Base-by-base conservation (phyloP, 805 yeast species). In the Ogataea neopini region DNA sequence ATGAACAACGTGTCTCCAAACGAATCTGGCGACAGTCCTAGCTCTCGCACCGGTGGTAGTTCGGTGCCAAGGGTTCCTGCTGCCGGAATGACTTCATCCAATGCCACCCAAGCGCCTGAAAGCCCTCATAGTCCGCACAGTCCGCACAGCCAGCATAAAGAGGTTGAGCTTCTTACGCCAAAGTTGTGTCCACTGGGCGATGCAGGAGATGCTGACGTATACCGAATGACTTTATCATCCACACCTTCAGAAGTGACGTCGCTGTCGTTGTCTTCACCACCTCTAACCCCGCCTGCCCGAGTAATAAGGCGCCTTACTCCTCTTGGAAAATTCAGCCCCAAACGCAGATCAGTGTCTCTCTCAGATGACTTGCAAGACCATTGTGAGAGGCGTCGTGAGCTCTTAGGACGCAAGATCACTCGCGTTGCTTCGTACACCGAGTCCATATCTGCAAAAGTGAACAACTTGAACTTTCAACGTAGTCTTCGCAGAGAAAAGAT, bases 231-330 rank as follows among this genome's bases (percentile, higher is more conserved):
- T 5, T 11, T 39, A 4, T 39, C 26, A 41, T 52, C 33, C 7
- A 30, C 29, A 10, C 36, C 44, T 2, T 47, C 54, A 3, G 57
- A 50, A 19, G 38, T 49, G 28, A 44, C 51, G 18, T 14, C 48
- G 4, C 19, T 49, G 23, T 47, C 52, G 11, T 48, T 51, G 6
- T 53, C 56, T 4, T 51, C 57, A 14, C 53, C 58, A 5, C 62
- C 63, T 7, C 38, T 59, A 11, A 52, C 63, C 8, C 63, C 62
- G n/a, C 63, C 63, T 2, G 42, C 48, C 3, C 48, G 57, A 20
- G 51, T 59, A 6, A 40, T 59, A 11, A 49, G 50, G 11, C 48
- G 53, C n/a, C 49, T 59, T 14, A 59, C 63, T 8, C 63, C 63
- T 7, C 30, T 59, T 34, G 60, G 58, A 7, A 51, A 51, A 32